These are phyloP conservation scores for Linum usitatissimum DNA, from an alignment of 345 rosid species.

Conservation along the genomic window DNA sequence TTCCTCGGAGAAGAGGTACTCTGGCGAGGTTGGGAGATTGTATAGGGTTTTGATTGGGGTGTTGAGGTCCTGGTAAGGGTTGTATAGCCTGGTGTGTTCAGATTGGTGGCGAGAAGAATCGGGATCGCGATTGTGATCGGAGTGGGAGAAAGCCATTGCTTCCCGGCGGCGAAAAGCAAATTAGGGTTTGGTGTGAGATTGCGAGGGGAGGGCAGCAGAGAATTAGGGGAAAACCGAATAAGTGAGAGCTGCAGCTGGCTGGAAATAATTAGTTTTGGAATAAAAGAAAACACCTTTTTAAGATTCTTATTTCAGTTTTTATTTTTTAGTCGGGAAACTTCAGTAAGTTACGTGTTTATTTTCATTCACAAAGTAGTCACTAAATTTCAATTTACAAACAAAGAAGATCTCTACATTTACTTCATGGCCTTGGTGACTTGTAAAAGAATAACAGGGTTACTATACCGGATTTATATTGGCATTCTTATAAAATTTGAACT, in stretches of 20 bases:
- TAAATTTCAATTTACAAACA: no score
- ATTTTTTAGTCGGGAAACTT: no score
- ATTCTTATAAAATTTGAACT: no score
- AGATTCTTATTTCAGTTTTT: no score
- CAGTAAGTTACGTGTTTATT: no score
- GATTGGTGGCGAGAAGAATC: constrained; percentile 17
- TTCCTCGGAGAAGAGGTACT: constrained; percentile 84
- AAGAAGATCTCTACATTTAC: no score
- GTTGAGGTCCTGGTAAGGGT: constrained; percentile 68
- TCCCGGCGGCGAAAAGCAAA: neutral
- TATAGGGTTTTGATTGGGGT: constrained; percentile 52
- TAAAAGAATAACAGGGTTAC: no score
- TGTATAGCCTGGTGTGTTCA: constrained; percentile 47
- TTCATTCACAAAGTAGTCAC: no score
- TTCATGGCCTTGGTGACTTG: no score
- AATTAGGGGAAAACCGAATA: neutral
- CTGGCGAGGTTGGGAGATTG: constrained; percentile 85
- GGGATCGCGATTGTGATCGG: constrained; percentile 32
- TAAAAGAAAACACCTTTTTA: no score
- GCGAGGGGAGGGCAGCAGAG: neutral
- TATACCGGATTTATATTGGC: no score
- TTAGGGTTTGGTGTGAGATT: neutral
- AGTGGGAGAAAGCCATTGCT: constrained; percentile 28
- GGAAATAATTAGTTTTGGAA: neutral
- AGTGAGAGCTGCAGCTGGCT: neutral